These are phyloP conservation scores for Mytilinidion resinicola DNA, from an alignment of 495 filamentous ascomycete genomes.

Conservation along the genomic window DNA sequence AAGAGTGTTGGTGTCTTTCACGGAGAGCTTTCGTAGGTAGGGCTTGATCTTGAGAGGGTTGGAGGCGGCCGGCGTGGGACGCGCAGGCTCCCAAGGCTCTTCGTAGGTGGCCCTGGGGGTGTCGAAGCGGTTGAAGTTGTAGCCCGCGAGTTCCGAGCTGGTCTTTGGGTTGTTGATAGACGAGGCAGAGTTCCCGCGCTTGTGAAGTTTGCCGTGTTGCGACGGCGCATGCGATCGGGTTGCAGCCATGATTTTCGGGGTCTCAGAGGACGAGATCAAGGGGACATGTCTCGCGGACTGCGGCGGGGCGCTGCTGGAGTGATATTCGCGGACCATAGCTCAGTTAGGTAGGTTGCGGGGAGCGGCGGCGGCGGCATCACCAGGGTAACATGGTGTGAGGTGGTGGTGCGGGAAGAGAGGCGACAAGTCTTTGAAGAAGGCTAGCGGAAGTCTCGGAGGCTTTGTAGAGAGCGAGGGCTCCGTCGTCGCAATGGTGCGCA, in stretches of 20 bases:
- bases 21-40: conserved; percentile 49
- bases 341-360: background rate
- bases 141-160: conserved; percentile 4
- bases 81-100: conserved; percentile 19
- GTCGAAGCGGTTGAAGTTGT: conserved; percentile 30
- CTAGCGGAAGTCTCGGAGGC: too few species aligned
- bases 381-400: background rate
- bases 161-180: conserved; percentile 25
- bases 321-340: conserved; percentile 1
- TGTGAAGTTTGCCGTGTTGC: conserved; percentile 35
- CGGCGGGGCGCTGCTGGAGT: background rate
- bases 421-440: background rate
- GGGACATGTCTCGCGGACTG: background rate
- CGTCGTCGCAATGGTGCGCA: too few species aligned
- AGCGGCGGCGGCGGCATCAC: background rate
- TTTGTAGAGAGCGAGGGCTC: too few species aligned
- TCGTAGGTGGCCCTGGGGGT: conserved; percentile 37
- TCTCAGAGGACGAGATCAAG: background rate
- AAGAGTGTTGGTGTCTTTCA: conserved; percentile 44
- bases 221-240: conserved; percentile 11
- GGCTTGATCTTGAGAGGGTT: conserved; percentile 49
- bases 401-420: background rate
- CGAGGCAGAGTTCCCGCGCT: conserved; percentile 34
- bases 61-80: conserved; percentile 12
- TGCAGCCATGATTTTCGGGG: conserved; percentile 10